Base-by-base conservation (phyloP, 768 basidiomycete species). In the Tylopilus rubrobrunneus region DNA sequence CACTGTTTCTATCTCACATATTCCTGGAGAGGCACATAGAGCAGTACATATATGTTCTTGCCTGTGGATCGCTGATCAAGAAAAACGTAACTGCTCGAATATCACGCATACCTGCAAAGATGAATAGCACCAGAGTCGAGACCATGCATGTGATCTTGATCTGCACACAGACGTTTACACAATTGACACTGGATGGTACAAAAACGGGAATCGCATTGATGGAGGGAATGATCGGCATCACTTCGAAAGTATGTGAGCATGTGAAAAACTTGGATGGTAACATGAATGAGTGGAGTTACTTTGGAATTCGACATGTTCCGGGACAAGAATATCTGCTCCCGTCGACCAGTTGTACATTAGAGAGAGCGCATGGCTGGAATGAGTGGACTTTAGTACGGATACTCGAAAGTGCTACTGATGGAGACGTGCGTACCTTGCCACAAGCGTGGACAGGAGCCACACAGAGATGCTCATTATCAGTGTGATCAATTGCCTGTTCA, bases 1-100 rank as follows among this genome's bases (percentile, higher is more conserved):
- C 0, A 75, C 71, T 0, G 78, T 82, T 48, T 84, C 77, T 14
- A 85, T 84, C 44, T 83, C 74, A 51, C 84, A 86, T 19, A 78
- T 79, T 3, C 85, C 84, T 0, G 62, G 59, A 0, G 74, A 69
- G n/a, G 67, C 56, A 52, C 84, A 86, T 3, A 69, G 34, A 0
- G 71, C 63, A 14, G 60, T 46, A 55, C 83, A 85, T 17, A 71
- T 49, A 60, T 85, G 83, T 19, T 73, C 69, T 70, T 85, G 77
- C 2, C 83, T 85, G 44, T 21, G n/a, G 0, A 40, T 48, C 23
- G 10, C 5, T 10, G 1, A 25, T 62, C 7, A 58, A 47, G 5
- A 4, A n/a, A 28, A 12, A 28, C 8, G 11, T 7, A 11, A 19
- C 29, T 27, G 6, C 12, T 5, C 49, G n/a, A 12, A 23, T 19